A percentile compares a stretch with the other conserved stretches of the same genome.
phyloP scores from a whole-genome alignment of 495 filamentous ascomycete genomes.

The Apiosordaria backusii region DNA sequence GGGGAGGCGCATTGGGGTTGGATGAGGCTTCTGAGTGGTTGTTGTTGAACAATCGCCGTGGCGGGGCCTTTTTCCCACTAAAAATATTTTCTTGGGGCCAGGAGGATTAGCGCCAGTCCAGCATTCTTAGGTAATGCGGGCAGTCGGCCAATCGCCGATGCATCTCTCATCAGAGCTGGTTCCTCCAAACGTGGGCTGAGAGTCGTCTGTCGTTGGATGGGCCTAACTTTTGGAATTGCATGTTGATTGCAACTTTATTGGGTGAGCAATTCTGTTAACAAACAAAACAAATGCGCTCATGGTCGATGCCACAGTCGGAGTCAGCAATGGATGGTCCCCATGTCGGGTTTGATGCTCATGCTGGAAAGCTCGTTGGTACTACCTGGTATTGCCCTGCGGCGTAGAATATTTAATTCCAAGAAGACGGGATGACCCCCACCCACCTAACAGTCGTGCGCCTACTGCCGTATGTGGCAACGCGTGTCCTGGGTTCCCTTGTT shows the following conservation, averaged over 20 bases:
- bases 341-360: neutral
- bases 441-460: neutral
- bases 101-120: constrained; percentile 3
- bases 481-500: neutral
- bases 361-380: no score
- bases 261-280: neutral
- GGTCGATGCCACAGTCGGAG: neutral
- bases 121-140: neutral
- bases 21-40: constrained; percentile 4
- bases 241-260: neutral
- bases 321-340: neutral
- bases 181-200: neutral
- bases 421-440: neutral
- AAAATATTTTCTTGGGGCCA: constrained; percentile 18
- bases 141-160: neutral
- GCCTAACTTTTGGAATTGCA: neutral
- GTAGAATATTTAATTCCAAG: no score
- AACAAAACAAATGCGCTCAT: neutral
- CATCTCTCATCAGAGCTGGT: neutral
- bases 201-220: neutral
- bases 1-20: constrained; percentile 16
- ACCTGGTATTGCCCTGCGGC: no score
- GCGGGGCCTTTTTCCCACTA: constrained; percentile 10
- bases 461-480: neutral
- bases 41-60: neutral